A percentile compares a stretch with the other conserved stretches of the same genome.
Evolutionary conservation across 1,284 basidiomycete species (phyloP).

Genomic region (Pisolithus thermaeus): DNA sequence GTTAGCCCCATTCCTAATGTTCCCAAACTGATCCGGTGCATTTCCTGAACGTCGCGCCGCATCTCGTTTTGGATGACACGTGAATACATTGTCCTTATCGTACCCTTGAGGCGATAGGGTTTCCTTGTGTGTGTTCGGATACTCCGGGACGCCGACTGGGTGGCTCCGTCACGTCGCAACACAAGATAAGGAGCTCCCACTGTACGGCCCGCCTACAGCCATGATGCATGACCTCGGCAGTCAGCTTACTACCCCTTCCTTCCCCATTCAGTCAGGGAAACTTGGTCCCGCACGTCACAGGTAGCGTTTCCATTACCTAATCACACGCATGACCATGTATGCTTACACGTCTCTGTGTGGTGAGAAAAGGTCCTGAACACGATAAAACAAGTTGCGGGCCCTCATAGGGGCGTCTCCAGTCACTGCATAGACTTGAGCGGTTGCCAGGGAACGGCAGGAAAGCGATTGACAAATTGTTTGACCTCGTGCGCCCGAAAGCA

Average conservation of each 20-base stretch:
- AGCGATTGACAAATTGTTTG: not conserved
- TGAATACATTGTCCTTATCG: constrained; percentile 9
- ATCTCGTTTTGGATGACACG: constrained; percentile 79
- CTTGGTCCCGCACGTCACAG: not conserved
- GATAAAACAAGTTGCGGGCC: too few relatives aligned
- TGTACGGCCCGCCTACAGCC: not conserved
- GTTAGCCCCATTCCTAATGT: not conserved
- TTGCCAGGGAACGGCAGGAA: not conserved
- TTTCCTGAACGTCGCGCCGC: constrained; percentile 80
- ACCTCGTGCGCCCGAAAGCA: not conserved
- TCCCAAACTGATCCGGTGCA: constrained; percentile 2
- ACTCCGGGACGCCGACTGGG: not conserved
- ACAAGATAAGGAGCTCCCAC: too few relatives aligned
- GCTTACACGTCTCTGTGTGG: not conserved
- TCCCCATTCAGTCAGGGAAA: not conserved
- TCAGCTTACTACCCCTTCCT: not conserved
- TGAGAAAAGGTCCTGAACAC: not conserved
- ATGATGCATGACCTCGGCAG: not conserved
- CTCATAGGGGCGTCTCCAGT: not conserved
- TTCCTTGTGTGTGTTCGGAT: not conserved
- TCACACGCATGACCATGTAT: not conserved
- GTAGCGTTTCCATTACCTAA: not conserved
- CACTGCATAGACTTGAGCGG: not conserved
- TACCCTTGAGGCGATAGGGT: not conserved
- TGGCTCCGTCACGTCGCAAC: too few relatives aligned